Evolutionary conservation across 2,329 filamentous ascomycete genomes (phyloP).

Genomic region (Exophiala sideris): DNA sequence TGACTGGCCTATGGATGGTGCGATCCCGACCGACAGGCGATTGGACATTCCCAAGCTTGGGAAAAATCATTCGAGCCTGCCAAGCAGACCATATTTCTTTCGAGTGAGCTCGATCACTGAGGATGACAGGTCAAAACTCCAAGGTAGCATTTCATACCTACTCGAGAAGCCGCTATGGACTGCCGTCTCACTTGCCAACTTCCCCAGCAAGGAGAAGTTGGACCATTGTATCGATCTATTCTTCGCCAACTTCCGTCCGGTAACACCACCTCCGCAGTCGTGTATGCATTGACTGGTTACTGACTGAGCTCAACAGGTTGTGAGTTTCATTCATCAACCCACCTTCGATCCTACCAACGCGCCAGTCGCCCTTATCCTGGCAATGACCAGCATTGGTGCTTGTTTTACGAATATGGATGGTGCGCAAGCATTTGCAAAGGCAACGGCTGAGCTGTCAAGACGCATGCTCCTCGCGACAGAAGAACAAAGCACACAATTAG

Average conservation of each 20-base stretch:
- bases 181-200: not conserved
- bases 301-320: not conserved
- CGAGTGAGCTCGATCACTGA: not conserved
- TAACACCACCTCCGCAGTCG: not conserved
- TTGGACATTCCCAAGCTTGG: constrained; percentile 1
- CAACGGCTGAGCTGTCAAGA: not conserved
- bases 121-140: not conserved
- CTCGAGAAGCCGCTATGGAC: not conserved
- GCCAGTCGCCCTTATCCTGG: not conserved
- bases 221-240: constrained; percentile 10
- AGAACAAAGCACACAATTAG: not conserved
- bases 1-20: too few species aligned
- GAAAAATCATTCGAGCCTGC: not conserved
- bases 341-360: constrained; percentile 4
- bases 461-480: not conserved
- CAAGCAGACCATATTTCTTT: not conserved
- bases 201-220: constrained; percentile 7
- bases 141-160: not conserved
- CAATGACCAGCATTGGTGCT: constrained; percentile 6
- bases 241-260: constrained; percentile 3
- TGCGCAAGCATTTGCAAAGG: constrained; percentile 1
- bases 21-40: not conserved
- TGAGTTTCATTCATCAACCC: constrained; percentile 9
- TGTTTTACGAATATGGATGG: constrained; percentile 4
- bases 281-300: not conserved